These are phyloP conservation scores for Aspergillus haitiensis DNA, from an alignment of 495 filamentous ascomycete species.

Conservation along the genomic window DNA sequence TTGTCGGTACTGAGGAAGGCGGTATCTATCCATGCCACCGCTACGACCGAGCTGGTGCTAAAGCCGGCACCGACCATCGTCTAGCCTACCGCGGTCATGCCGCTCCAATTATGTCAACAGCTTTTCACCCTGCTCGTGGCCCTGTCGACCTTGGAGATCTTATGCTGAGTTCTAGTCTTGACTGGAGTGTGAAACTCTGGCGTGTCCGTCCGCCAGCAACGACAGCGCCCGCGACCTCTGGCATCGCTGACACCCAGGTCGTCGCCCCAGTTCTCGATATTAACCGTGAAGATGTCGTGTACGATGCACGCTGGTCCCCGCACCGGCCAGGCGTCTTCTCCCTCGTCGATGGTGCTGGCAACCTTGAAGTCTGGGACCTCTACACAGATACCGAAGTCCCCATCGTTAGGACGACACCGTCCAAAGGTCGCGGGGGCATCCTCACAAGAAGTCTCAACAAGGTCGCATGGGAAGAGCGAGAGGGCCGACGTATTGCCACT, in stretches of 20 bases:
- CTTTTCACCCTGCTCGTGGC: slow-evolving; percentile 90
- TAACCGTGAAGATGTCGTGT: slow-evolving; percentile 90
- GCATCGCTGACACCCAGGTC: slow-evolving; percentile 38
- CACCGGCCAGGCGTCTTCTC: slow-evolving; percentile 90
- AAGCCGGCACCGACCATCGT: slow-evolving; percentile 86
- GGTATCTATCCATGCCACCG: slow-evolving; percentile 94
- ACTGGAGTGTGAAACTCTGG: slow-evolving; percentile 98
- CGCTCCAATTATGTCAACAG: slow-evolving; percentile 91
- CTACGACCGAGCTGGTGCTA: slow-evolving; percentile 94
- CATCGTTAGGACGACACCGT: slow-evolving; percentile 70
- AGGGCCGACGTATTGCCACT: slow-evolving; percentile 81
- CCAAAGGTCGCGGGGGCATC: slow-evolving; percentile 49
- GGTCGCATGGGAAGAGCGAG: slow-evolving; percentile 85
- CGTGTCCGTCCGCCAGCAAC: slow-evolving; percentile 73
- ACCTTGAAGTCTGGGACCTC: slow-evolving; percentile 93
- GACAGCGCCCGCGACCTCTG: slow-evolving; percentile 45
- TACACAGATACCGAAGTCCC: slow-evolving; percentile 91
- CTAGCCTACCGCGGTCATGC: slow-evolving; percentile 84
- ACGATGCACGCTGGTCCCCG: slow-evolving; percentile 92
- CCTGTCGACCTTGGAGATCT: slow-evolving; percentile 94
- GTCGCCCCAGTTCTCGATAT: slow-evolving; percentile 81
- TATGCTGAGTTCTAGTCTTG: slow-evolving; percentile 78
- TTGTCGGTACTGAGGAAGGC: slow-evolving; percentile 95
- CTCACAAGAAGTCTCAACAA: slow-evolving; percentile 85
- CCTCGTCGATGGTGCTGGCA: slow-evolving; percentile 89